These are phyloP conservation scores for Tetradesmus obliquus DNA, from an alignment of 139 green algal species.

Conservation along the genomic window DNA sequence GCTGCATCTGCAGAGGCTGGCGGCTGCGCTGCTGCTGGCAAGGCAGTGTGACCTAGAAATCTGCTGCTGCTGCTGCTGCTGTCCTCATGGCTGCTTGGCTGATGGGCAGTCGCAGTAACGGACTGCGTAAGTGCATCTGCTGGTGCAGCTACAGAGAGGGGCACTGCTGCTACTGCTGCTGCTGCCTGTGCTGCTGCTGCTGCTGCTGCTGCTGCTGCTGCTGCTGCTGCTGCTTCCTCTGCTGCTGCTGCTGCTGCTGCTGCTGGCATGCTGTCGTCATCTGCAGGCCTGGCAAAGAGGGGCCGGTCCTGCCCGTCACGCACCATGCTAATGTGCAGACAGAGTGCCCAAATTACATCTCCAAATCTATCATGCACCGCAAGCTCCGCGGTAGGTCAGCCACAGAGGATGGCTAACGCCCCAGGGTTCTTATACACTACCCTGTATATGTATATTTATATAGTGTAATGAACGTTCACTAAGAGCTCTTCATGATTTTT, in stretches of 20 bases:
- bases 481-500: no score
- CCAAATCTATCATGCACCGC: no score
- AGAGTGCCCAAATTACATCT: not conserved
- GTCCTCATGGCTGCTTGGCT: not conserved
- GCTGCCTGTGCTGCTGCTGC: no score
- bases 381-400: no score
- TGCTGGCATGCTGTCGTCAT: not conserved
- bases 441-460: no score
- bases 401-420: no score
- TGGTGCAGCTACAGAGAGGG: not conserved
- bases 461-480: no score
- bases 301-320: not conserved
- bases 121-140: not conserved
- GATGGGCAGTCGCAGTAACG: no score
- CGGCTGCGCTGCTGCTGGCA: not conserved
- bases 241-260: not conserved
- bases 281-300: not conserved
- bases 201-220: not conserved
- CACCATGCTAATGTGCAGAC: not conserved
- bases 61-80: not conserved
- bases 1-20: conserved; percentile 1
- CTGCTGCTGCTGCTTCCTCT: not conserved
- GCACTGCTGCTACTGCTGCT: not conserved
- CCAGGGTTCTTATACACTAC: no score
- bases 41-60: not conserved